phyloP scores from a whole-genome alignment of 306 rosid genomes.

The Quercus cerris region DNA sequence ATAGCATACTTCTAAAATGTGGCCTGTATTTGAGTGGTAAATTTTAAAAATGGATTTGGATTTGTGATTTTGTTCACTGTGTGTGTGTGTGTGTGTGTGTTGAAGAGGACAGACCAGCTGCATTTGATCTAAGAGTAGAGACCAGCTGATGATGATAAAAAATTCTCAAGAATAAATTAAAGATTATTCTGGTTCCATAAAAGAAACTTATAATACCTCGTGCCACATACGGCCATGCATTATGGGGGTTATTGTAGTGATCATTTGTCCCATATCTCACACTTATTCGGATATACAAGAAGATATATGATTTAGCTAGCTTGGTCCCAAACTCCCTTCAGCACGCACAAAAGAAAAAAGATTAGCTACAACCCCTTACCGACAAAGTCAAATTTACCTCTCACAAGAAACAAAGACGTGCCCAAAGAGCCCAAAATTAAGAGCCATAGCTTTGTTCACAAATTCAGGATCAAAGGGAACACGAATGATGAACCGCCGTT shows the following conservation, averaged over 20 bases:
- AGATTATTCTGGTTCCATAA: not conserved
- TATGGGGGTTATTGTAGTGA: slow-evolving; percentile 5
- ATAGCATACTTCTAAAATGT: no score
- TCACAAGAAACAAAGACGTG: not conserved
- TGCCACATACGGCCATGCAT: not conserved
- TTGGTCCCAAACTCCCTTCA: not conserved
- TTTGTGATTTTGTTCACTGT: no score
- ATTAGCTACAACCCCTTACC: not conserved
- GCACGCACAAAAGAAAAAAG: not conserved
- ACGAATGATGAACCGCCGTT: not conserved
- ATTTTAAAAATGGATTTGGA: no score
- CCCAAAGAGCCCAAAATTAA: not conserved
- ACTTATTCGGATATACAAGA: not conserved
- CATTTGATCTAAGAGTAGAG: not conserved
- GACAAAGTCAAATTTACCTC: not conserved
- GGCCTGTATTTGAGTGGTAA: no score
- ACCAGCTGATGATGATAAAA: not conserved
- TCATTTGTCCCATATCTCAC: not conserved
- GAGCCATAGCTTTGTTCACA: not conserved
- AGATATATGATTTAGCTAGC: not conserved
- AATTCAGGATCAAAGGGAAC: not conserved
- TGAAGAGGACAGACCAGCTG: no score
- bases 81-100: no score
- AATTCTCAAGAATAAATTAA: not conserved
- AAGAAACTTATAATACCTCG: not conserved